These are phyloP conservation scores for Boletus barrowsii DNA, from an alignment of 768 basidiomycete genomes.

Conservation along the genomic window DNA sequence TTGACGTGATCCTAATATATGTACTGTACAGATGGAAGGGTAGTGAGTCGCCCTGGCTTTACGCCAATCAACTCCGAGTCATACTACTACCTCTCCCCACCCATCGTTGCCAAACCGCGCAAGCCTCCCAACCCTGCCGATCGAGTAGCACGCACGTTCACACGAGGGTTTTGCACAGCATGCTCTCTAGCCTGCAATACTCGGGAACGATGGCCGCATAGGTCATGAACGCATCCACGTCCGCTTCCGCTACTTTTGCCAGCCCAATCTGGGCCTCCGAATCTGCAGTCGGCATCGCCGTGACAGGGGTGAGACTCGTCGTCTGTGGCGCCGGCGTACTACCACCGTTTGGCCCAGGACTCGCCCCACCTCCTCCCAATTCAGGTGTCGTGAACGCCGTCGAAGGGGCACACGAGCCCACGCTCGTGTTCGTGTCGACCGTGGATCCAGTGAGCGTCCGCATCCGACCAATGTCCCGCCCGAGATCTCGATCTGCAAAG, in stretches of 20 bases:
- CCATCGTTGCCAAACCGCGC: no score
- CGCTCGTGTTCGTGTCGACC: constrained; percentile 31
- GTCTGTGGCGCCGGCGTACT: constrained; percentile 37
- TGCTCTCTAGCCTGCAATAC: constrained; percentile 74
- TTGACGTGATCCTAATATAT: constrained; percentile 16
- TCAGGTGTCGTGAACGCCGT: constrained; percentile 66
- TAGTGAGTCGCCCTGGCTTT: background rate
- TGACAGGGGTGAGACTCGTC: constrained; percentile 65
- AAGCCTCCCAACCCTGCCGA: background rate
- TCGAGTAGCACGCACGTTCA: constrained; percentile 16
- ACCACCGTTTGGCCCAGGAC: constrained; percentile 32
- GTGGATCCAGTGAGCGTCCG: constrained; percentile 56
- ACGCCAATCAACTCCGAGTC: background rate
- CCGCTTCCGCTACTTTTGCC: constrained; percentile 80
- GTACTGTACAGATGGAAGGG: constrained; percentile 10
- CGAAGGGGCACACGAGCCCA: constrained; percentile 40
- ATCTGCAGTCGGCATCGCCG: constrained; percentile 68
- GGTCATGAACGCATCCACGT: constrained; percentile 79
- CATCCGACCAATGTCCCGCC: constrained; percentile 39
- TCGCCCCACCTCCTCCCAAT: constrained; percentile 33
- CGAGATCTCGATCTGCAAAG: constrained; percentile 42
- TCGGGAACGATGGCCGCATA: constrained; percentile 86
- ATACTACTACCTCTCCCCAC: no score
- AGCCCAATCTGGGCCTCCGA: constrained; percentile 72
- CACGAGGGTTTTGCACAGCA: constrained; percentile 65